Conservation (phyloP, 1,139 yeast genomes). For the Sugiyamaella xylanicola region DNA sequence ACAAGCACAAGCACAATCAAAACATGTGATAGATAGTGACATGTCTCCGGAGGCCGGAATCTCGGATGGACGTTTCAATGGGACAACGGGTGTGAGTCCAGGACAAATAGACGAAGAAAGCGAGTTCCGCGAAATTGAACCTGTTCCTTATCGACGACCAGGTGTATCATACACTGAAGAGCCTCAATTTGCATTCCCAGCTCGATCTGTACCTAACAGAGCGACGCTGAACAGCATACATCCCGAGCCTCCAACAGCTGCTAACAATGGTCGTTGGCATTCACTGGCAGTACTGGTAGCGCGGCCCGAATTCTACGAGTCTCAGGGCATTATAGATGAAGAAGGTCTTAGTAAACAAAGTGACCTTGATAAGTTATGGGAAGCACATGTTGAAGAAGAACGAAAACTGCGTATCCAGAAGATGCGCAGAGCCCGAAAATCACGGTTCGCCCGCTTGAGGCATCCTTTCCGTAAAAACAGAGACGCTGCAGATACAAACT, state of each 20-base stretch:
- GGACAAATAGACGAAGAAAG: neutral
- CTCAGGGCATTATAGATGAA: constrained; percentile 29
- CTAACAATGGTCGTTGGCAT: constrained; percentile 6
- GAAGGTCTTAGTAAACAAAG: constrained; percentile 30
- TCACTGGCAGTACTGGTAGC: constrained; percentile 27
- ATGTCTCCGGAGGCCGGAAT: no score
- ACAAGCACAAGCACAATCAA: no score
- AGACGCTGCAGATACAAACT: neutral
- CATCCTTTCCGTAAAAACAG: neutral
- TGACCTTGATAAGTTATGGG: constrained; percentile 30
- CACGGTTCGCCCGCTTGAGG: constrained; percentile 5
- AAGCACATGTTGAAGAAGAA: constrained; percentile 22
- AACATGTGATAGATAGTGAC: no score
- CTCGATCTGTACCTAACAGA: neutral
- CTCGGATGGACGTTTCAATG: no score
- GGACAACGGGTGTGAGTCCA: neutral
- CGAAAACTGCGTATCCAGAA: neutral
- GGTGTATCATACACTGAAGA: neutral
- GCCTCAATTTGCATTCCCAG: neutral
- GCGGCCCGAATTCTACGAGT: constrained; percentile 24
- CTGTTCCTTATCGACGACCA: neutral
- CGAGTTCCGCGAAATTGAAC: neutral
- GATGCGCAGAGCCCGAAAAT: constrained; percentile 1
- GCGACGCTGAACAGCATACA: neutral
- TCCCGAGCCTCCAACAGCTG: neutral